These are phyloP conservation scores for Syncephalastrum racemosum DNA, from an alignment of 371 early-diverging fungal genomes.

Conservation along the genomic window DNA sequence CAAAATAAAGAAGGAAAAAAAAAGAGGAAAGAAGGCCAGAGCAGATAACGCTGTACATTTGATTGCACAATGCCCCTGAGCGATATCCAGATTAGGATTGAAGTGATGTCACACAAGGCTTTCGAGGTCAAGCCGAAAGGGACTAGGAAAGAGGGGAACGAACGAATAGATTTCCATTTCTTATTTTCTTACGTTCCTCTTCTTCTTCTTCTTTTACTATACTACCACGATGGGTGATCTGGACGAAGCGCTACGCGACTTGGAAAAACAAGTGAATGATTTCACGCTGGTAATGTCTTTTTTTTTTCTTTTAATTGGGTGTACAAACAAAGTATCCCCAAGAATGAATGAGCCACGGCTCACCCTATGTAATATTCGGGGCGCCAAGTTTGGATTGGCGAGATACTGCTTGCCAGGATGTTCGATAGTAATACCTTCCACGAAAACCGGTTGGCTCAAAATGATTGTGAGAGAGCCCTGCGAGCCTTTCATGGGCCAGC, in stretches of 20 bases:
- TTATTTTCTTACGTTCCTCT: slow-evolving; percentile 9
- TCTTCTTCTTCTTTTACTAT: slow-evolving; percentile 13
- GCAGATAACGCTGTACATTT: too few relatives aligned
- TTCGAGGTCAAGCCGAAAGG: neutral
- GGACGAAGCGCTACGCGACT: slow-evolving; percentile 33
- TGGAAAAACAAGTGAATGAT: slow-evolving; percentile 45
- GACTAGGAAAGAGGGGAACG: neutral
- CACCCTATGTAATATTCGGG: too few relatives aligned
- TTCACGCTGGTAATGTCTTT: slow-evolving; percentile 44
- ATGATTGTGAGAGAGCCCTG: slow-evolving; percentile 61
- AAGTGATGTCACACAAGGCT: slow-evolving; percentile 10
- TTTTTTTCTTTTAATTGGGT: too few relatives aligned
- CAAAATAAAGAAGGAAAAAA: too few relatives aligned
- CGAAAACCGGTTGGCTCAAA: slow-evolving; percentile 53
- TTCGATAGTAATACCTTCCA: slow-evolving; percentile 68
- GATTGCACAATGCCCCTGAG: too few relatives aligned
- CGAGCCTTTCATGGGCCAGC: slow-evolving; percentile 71
- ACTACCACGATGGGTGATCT: slow-evolving; percentile 24
- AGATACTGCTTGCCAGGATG: slow-evolving; percentile 60
- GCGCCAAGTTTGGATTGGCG: too few relatives aligned
- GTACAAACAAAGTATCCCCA: too few relatives aligned
- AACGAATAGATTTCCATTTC: slow-evolving; percentile 4
- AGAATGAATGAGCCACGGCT: too few relatives aligned
- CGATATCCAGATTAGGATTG: too few relatives aligned
- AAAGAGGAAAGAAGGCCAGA: too few relatives aligned